A percentile compares a stretch with the other conserved stretches of the same genome.
Conservation (phyloP, 495 filamentous ascomycete species). For the Cenococcum geophilum region DNA sequence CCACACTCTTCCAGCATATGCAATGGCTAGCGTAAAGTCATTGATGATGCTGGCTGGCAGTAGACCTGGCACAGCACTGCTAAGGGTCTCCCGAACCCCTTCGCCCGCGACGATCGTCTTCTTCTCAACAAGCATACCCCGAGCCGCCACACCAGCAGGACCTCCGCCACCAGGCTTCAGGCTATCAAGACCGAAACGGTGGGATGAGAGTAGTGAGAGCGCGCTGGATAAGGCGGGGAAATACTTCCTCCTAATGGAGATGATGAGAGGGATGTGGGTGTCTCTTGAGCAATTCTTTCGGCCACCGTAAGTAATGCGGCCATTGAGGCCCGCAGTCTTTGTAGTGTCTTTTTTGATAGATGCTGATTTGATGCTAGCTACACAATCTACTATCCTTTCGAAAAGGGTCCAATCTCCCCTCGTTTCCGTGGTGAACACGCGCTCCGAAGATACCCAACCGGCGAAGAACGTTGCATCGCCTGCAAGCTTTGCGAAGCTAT, state of each 20-base stretch:
- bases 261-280: conserved; percentile 96
- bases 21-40: conserved; percentile 34
- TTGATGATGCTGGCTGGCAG: conserved; percentile 34
- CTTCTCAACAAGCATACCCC: conserved; percentile 56
- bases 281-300: conserved; percentile 97
- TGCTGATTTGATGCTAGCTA: conserved; percentile 52
- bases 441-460: conserved; percentile 87
- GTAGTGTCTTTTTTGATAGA: not conserved
- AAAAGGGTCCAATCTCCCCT: conserved; percentile 97
- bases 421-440: conserved; percentile 97
- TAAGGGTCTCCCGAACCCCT: conserved; percentile 17
- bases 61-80: conserved; percentile 23
- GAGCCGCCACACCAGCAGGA: conserved; percentile 65
- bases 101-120: conserved; percentile 48
- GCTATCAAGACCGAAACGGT: conserved; percentile 57
- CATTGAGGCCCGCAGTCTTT: conserved; percentile 2
- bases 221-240: conserved; percentile 76
- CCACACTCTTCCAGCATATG: conserved; percentile 15
- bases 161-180: conserved; percentile 75
- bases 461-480: conserved; percentile 97
- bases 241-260: conserved; percentile 91
- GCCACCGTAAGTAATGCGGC: conserved; percentile 68
- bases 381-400: conserved; percentile 97
- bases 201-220: conserved; percentile 64
- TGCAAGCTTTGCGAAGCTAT: conserved; percentile 99